Evolutionary conservation across 768 basidiomycete genomes (phyloP).

Genomic region (Hygrophorus russula): DNA sequence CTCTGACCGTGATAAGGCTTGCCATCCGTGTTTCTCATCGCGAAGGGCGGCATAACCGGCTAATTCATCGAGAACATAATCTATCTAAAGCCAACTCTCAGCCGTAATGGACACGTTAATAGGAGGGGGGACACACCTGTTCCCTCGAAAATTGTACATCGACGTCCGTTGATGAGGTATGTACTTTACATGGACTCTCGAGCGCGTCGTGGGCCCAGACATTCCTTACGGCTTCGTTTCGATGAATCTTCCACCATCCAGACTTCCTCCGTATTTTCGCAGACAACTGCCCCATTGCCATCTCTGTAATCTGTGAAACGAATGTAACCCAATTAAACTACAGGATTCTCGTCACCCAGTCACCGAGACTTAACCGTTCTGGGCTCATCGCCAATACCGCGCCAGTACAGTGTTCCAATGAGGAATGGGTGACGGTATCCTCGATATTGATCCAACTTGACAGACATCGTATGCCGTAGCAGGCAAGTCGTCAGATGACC

Average conservation of each 20-base stretch:
- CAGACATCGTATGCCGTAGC: no score
- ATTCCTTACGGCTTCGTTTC: constrained; percentile 15
- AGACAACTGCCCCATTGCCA: constrained; percentile 40
- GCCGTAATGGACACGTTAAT: not conserved
- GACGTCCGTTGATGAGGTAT: constrained; percentile 21
- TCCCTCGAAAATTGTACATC: constrained; percentile 23
- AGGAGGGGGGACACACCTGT: constrained; percentile 23
- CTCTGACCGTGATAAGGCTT: constrained; percentile 7
- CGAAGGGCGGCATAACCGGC: constrained; percentile 30
- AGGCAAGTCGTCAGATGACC: no score
- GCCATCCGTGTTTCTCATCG: constrained; percentile 28
- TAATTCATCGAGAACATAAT: constrained; percentile 40
- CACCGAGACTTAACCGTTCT: constrained; percentile 35
- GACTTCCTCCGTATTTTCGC: constrained; percentile 26
- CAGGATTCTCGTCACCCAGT: not conserved
- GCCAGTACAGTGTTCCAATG: constrained; percentile 29
- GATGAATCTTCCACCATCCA: constrained; percentile 29
- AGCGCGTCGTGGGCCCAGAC: constrained; percentile 22
- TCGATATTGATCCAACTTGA: constrained; percentile 14
- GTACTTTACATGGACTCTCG: constrained; percentile 20
- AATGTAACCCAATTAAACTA: not conserved
- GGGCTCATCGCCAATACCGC: constrained; percentile 37
- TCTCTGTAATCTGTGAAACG: constrained; percentile 28
- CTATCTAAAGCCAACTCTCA: constrained; percentile 19
- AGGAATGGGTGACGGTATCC: constrained; percentile 43